Base-by-base conservation (phyloP, 257 asterid genomes). In the Anisodus tanguticus region DNA sequence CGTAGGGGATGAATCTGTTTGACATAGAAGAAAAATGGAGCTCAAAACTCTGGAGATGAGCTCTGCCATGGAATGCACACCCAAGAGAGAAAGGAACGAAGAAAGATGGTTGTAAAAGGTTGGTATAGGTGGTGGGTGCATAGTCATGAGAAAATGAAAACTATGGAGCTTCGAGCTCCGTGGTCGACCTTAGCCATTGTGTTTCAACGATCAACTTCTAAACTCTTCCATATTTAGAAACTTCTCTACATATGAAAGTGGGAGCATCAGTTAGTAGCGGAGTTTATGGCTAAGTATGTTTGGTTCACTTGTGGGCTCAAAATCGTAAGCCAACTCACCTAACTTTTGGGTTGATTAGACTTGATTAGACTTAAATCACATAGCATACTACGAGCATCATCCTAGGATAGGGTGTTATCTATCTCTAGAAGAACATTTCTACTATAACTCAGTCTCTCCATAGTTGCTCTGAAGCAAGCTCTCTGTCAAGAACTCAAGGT, bases 301-400 rank as follows among this genome's bases (percentile, higher is more conserved):
- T 45, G 16, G 53, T 45, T 47, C 58, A 71, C 58, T 45, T 17
- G 37, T 71, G 39, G 79, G 3, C 2, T 45, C 58, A 71, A 71
- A 71, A 41, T 43, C 0, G 4, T 13, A 45, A 71, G 11, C 57
- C 57, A 71, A 45, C 4, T 71, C n/a, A 45, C 17, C 13, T 10
- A 43, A n/a, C 37, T 71, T 70, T 45, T 71, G 79, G 37, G 79
- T 37, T 45, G 58, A 71, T 71, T 71, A 71, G 37, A 71, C 39
- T 37, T 45, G 58, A 71, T 71, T 71, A 71, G 37, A 71, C 39
- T 45, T 71, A 45, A 37, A 47, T 5, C 5, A 45, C 79, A 9
- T 8, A 45, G 39, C 58, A 45, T 71, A 45, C 37, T 9, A 43
- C 45, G 79, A 71, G 37, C 39, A 45, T 71, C 79, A 71, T 71